These are phyloP conservation scores for Anacardium occidentale DNA, from an alignment of 345 rosid species.

Conservation along the genomic window DNA sequence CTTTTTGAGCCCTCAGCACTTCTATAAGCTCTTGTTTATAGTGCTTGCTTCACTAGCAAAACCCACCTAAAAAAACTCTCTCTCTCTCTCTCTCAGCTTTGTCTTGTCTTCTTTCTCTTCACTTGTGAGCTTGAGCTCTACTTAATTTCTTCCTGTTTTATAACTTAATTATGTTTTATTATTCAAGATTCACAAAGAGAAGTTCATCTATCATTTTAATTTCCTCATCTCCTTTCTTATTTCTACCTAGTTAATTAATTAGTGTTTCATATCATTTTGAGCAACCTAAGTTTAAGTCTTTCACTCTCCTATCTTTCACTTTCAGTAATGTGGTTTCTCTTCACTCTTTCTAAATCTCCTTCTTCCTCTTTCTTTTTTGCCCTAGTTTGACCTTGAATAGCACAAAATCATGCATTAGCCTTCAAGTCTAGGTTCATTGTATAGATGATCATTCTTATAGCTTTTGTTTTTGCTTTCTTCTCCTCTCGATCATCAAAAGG, in stretches of 20 bases:
- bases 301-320: neutral
- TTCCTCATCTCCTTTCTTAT: slow-evolving; percentile 22
- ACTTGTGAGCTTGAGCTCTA: neutral
- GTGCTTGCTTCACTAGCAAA: slow-evolving; percentile 46
- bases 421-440: slow-evolving; percentile 7
- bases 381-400: slow-evolving; percentile 27
- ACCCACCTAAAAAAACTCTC: slow-evolving; percentile 33
- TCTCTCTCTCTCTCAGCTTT: slow-evolving; percentile 7
- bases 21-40: slow-evolving; percentile 55
- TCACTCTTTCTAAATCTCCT: slow-evolving; percentile 12
- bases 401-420: neutral
- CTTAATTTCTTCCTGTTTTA: too few species aligned
- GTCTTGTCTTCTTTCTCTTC: slow-evolving; percentile 9
- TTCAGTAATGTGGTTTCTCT: slow-evolving; percentile 16
- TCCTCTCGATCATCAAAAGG: slow-evolving; percentile 10
- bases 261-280: slow-evolving; percentile 16
- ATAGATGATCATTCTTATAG: slow-evolving; percentile 12
- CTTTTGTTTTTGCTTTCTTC: slow-evolving; percentile 9
- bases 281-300: neutral
- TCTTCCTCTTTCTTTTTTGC: neutral
- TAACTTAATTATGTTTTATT: neutral
- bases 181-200: neutral
- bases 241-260: neutral
- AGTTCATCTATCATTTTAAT: slow-evolving; percentile 9
- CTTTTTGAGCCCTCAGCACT: slow-evolving; percentile 30